Base-by-base conservation (phyloP, 441 rosid species). In the Metrosideros polymorpha region DNA sequence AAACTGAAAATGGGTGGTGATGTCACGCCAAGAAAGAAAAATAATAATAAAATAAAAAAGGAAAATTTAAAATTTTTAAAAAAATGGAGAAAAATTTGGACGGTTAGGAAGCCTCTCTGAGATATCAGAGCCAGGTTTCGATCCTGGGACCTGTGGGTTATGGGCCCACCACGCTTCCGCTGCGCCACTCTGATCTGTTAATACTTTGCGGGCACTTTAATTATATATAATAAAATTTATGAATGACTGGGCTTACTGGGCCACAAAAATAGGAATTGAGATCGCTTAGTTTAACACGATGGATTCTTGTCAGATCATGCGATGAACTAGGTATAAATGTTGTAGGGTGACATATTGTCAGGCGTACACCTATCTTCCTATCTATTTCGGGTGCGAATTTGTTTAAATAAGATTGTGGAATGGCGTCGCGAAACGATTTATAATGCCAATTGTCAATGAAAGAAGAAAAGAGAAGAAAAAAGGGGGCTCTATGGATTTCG, bases 81-180 rank as follows among this genome's bases (percentile, higher is more conserved):
- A 57, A 6, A 57, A 3, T 1, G 7, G 5, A 0, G 15, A 59
- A 61, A 61, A 3, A 1, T 5, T 6, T 0, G 0, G 1, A 15
- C 2, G 9, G 71, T 1, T 2, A 29, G 22, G 71, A 61, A 61
- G 71, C 71, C 30, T 3, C 71, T 61, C 71, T 30, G 39, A 30
- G 7, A 9, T 82, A 82, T 82, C 84, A 82, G 55, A 82, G 84
- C 84, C 56, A 82, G 84, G 84, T 82, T 82, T 82, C 84, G 84
- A 82, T 51, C 84, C 59, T 82, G 61, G 84, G 84, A 83, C 83
- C 84, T 53, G 87, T 77, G 84, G 87, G 83, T 85, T 55, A 85
- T 54, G 84, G 87, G 84, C 84, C 71, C 75, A 85, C 87, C 87
- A 85, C 86, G 86, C 82, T 85, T 85, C 84, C 71, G 83, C 84